These are phyloP conservation scores for Juglanconis juglandina DNA, from an alignment of 2,329 filamentous ascomycete genomes.

Conservation along the genomic window DNA sequence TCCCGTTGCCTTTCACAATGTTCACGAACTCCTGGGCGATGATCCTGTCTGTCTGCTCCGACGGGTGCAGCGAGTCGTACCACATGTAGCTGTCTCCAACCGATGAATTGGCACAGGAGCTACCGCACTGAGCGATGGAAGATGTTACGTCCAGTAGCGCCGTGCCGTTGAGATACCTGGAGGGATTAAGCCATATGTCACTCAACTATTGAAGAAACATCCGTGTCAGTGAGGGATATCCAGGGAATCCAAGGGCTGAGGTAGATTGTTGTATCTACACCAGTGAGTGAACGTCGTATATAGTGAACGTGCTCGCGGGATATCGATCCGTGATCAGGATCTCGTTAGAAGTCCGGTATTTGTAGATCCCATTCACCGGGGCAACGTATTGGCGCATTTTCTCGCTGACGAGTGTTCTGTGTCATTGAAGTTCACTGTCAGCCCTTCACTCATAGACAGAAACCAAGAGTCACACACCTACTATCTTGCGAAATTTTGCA, in stretches of 20 bases:
- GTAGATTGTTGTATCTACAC: constrained; percentile 28
- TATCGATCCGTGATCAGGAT: constrained; percentile 39
- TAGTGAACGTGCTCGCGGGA: constrained; percentile 47
- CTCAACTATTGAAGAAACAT: constrained; percentile 34
- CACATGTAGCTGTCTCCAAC: constrained; percentile 47
- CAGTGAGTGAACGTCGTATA: constrained; percentile 51
- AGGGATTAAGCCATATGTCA: constrained; percentile 53
- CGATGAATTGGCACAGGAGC: constrained; percentile 31
- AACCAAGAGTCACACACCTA: background rate
- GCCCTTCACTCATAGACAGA: background rate
- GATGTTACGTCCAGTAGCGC: constrained; percentile 50
- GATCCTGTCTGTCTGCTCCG: constrained; percentile 50
- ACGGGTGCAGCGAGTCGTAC: constrained; percentile 57
- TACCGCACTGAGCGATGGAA: constrained; percentile 41
- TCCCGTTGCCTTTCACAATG: constrained; percentile 41
- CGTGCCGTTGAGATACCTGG: constrained; percentile 50
- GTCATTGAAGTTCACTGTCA: background rate
- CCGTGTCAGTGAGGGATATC: background rate
- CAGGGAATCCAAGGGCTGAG: too few relatives aligned
- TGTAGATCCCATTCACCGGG: constrained; percentile 47
- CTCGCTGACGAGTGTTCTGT: constrained; percentile 41
- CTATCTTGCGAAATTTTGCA: background rate
- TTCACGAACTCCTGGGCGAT: constrained; percentile 52
- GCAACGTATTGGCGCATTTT: constrained; percentile 50
- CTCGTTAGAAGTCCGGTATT: constrained; percentile 48